phyloP scores from a whole-genome alignment of 495 filamentous ascomycete species.

The Aspergillus panamensis region DNA sequence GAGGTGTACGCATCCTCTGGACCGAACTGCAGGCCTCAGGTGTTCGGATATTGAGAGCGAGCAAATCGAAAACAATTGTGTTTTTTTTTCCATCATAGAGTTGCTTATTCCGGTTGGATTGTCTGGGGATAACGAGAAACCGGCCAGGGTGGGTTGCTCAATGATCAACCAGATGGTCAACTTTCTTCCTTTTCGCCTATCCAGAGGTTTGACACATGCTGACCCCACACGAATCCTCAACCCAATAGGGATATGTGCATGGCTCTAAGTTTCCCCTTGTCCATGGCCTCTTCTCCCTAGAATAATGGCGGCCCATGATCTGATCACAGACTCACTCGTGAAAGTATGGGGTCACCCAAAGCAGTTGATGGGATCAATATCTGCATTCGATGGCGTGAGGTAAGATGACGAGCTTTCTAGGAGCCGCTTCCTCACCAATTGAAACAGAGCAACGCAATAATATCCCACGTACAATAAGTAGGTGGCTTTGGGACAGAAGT shows the following conservation, averaged over 20 bases:
- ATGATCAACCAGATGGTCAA: constrained; percentile 9
- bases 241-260: constrained; percentile 21
- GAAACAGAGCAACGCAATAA: background rate
- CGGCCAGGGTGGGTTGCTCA: background rate
- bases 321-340: constrained; percentile 15
- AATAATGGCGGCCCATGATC: constrained; percentile 16
- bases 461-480: background rate
- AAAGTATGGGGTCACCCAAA: constrained; percentile 4
- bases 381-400: background rate
- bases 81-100: background rate
- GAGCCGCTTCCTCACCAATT: background rate
- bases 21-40: background rate
- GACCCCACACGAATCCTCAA: constrained; percentile 16
- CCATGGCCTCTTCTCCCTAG: background rate
- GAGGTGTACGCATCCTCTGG: background rate
- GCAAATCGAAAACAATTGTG: background rate
- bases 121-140: background rate
- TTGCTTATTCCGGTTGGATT: constrained; percentile 9
- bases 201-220: constrained; percentile 18
- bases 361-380: background rate
- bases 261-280: constrained; percentile 5
- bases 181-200: constrained; percentile 9
- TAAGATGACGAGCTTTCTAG: background rate
- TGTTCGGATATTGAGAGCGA: background rate
- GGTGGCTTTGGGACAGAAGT: background rate